A percentile compares a stretch with the other conserved stretches of the same genome.
These are phyloP conservation scores for Penicillium alfredii DNA, from an alignment of 495 filamentous ascomycete genomes.

Conservation along the genomic window DNA sequence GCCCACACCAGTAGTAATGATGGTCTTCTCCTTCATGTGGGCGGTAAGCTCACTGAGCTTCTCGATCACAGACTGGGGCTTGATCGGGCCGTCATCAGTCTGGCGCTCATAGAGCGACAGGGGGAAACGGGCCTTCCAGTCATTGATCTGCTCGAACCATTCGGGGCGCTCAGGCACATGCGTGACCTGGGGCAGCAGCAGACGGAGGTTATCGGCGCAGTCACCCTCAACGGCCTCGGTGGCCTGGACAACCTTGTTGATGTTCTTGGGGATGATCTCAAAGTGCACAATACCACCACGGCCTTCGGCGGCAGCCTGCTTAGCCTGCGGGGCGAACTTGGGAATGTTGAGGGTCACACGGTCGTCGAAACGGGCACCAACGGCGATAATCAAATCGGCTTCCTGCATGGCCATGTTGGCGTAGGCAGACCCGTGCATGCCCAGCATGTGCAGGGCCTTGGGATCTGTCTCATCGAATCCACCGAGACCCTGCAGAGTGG, in stretches of 20 bases:
- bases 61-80: slow-evolving; percentile 84
- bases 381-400: slow-evolving; percentile 56
- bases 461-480: slow-evolving; percentile 54
- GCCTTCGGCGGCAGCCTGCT: slow-evolving; percentile 49
- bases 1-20: slow-evolving; percentile 89
- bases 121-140: slow-evolving; percentile 84
- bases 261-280: slow-evolving; percentile 61
- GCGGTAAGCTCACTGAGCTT: slow-evolving; percentile 73
- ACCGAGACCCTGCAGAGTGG: slow-evolving; percentile 61
- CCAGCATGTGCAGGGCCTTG: slow-evolving; percentile 58
- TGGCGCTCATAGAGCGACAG: slow-evolving; percentile 69
- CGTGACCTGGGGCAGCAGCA: slow-evolving; percentile 65
- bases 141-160: slow-evolving; percentile 84
- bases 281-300: slow-evolving; percentile 60
- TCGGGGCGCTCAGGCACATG: slow-evolving; percentile 58
- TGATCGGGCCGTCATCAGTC: slow-evolving; percentile 65
- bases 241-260: slow-evolving; percentile 60
- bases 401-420: slow-evolving; percentile 64
- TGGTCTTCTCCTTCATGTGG: slow-evolving; percentile 66
- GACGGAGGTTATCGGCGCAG: slow-evolving; percentile 57
- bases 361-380: slow-evolving; percentile 62
- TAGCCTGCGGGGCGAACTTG: slow-evolving; percentile 53
- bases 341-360: slow-evolving; percentile 51
- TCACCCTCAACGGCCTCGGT: slow-evolving; percentile 59
- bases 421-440: slow-evolving; percentile 61